phyloP scores from a whole-genome alignment of 139 green algal species.

The Nannochloris sp. region DNA sequence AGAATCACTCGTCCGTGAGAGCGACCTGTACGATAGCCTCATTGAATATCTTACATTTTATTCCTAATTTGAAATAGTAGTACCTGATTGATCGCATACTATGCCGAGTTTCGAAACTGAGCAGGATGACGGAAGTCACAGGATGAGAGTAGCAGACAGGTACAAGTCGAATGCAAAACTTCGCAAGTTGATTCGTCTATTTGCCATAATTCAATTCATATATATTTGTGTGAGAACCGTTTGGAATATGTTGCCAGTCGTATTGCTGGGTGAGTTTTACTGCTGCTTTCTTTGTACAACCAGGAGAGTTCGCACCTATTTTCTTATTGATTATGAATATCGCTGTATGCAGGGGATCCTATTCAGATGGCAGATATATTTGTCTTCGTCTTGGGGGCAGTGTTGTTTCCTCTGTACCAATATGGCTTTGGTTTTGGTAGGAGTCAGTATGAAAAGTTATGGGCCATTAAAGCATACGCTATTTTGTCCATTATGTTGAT shows the following conservation, averaged over 20 bases:
- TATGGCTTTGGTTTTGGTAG: slow-evolving; percentile 13
- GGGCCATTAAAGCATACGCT: slow-evolving; percentile 5
- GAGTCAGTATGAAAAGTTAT: slow-evolving; percentile 9
- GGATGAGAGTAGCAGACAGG: background rate
- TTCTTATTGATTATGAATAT: background rate
- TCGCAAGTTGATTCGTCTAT: background rate
- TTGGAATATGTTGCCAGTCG: background rate
- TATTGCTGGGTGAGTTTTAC: background rate
- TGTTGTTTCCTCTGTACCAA: slow-evolving; percentile 6
- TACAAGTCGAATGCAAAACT: slow-evolving; percentile 7
- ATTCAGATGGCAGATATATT: background rate
- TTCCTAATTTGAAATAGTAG: too few relatives aligned
- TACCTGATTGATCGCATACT: too few relatives aligned
- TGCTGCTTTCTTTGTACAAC: background rate
- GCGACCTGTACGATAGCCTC: too few relatives aligned
- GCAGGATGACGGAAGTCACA: background rate
- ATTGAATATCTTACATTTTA: too few relatives aligned
- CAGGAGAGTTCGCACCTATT: background rate
- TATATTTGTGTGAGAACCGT: background rate
- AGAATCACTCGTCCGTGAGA: too few relatives aligned
- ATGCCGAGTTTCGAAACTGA: too few relatives aligned
- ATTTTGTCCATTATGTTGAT: slow-evolving; percentile 1
- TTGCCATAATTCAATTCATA: background rate
- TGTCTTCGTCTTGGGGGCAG: background rate
- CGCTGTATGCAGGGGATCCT: background rate